phyloP scores from a whole-genome alignment of 176 grass and related monocot genomes.

The Echinochloa phyllopogon region DNA sequence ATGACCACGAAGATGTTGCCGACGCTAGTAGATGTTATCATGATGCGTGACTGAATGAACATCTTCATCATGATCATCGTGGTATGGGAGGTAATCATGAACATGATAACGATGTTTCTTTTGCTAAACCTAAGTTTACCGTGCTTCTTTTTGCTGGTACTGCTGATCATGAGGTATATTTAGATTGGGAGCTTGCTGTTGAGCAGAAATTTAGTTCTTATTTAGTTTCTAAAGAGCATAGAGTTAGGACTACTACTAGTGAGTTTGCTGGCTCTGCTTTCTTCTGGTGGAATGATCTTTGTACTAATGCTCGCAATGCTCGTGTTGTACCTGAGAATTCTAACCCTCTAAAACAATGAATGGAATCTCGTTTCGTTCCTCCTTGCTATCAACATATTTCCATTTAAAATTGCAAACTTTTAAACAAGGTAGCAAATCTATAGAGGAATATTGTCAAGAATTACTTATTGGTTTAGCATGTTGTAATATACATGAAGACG shows the following conservation, averaged over 20 bases:
- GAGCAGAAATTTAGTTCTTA: too few species aligned
- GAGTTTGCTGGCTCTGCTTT: too few species aligned
- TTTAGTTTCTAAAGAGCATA: too few species aligned
- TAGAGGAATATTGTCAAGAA: neutral
- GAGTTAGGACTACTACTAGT: too few species aligned
- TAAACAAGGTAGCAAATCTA: neutral
- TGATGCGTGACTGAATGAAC: neutral
- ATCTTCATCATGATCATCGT: neutral
- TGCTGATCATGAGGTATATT: neutral
- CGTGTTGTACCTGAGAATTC: too few species aligned
- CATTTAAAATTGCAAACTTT: neutral
- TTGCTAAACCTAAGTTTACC: neutral
- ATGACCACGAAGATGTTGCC: too few species aligned
- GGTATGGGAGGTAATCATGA: neutral
- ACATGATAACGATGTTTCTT: neutral
- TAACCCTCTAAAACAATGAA: too few species aligned
- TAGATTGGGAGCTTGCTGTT: neutral
- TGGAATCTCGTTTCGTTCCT: neutral
- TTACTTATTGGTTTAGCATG: neutral
- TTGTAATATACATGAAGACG: neutral
- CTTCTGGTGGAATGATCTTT: too few species aligned
- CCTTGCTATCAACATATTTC: too few species aligned
- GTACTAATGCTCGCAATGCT: too few species aligned
- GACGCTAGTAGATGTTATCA: too few species aligned
- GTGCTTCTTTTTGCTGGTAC: too few species aligned